Evolutionary conservation across 1,284 basidiomycete species (phyloP).

Genomic region (Apiotrichum porosum): DNA sequence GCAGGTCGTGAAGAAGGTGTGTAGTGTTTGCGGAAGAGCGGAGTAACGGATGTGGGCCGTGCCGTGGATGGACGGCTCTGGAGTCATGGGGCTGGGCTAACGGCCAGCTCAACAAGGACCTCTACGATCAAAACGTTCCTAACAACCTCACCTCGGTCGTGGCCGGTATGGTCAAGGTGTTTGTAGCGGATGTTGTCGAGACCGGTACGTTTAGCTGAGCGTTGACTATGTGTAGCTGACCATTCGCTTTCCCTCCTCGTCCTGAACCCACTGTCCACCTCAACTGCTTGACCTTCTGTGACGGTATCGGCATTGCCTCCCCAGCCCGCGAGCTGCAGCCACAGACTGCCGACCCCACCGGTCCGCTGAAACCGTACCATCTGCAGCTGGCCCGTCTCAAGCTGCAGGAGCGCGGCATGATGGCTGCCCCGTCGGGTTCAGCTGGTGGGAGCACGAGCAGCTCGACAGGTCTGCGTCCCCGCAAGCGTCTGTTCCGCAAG

Average conservation of each 20-base stretch:
- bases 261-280: not conserved
- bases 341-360: conserved; percentile 27
- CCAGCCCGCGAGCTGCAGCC: conserved; percentile 33
- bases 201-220: conserved; percentile 21
- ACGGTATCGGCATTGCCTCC: not conserved
- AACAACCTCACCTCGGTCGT: conserved; percentile 29
- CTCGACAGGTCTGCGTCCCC: conserved; percentile 19
- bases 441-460: conserved; percentile 1
- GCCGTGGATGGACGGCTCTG: not conserved
- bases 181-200: conserved; percentile 43
- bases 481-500: conserved; percentile 26
- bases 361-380: conserved; percentile 39
- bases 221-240: not conserved
- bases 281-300: not conserved
- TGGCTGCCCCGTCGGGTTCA: conserved; percentile 5
- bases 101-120: conserved; percentile 35
- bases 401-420: conserved; percentile 32
- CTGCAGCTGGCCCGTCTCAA: conserved; percentile 34
- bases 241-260: too few species aligned
- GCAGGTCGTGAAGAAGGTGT: conserved; percentile 34
- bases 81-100: not conserved
- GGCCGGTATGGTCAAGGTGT: conserved; percentile 44
- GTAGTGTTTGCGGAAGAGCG: not conserved
- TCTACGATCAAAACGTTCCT: conserved; percentile 38
- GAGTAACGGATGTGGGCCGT: not conserved